Evolutionary conservation across 2,329 filamentous ascomycete genomes (phyloP).

Genomic region (Neonectria punicea): DNA sequence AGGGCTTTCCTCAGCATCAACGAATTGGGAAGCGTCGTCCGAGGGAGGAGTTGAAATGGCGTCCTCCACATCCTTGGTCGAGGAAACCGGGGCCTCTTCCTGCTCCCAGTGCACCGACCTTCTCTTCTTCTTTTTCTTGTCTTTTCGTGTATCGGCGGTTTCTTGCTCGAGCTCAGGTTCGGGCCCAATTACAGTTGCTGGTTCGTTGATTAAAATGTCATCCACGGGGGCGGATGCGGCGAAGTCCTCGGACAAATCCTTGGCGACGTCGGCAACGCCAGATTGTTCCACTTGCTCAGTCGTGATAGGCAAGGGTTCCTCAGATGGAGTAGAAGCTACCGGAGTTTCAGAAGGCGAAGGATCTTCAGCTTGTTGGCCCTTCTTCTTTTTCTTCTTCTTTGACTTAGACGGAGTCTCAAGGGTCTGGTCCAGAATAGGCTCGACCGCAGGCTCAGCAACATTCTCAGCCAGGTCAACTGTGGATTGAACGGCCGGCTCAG

Average conservation of each 20-base stretch:
- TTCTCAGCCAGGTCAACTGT: slow-evolving; percentile 13
- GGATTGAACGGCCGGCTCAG: slow-evolving; percentile 15
- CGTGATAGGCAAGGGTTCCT: slow-evolving; percentile 3
- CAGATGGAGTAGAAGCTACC: slow-evolving; percentile 10
- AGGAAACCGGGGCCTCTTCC: slow-evolving; percentile 2
- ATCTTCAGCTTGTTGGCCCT: slow-evolving; percentile 31
- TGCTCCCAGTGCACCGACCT: slow-evolving; percentile 37
- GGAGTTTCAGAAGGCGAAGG: slow-evolving; percentile 19
- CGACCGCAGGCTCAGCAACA: slow-evolving; percentile 14
- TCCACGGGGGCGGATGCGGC: not conserved
- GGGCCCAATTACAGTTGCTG: slow-evolving; percentile 4
- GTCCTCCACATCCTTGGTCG: not conserved
- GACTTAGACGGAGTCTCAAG: slow-evolving; percentile 20
- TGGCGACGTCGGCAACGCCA: not conserved
- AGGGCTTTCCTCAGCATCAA: slow-evolving; percentile 15
- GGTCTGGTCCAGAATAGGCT: slow-evolving; percentile 22
- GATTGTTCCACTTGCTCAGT: slow-evolving; percentile 11
- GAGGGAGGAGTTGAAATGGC: not conserved
- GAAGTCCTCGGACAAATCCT: slow-evolving; percentile 8
- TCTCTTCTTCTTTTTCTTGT: slow-evolving; percentile 30
- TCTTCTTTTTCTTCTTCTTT: slow-evolving; percentile 45
- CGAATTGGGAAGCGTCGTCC: not conserved
- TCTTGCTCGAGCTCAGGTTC: slow-evolving; percentile 5
- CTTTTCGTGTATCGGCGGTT: slow-evolving; percentile 5
- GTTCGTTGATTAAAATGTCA: not conserved